Evolutionary conservation across 345 rosid species (phyloP), one percentile per base, ranked within the genome.

Genomic region (Cardamine chenopodiifolia): DNA sequence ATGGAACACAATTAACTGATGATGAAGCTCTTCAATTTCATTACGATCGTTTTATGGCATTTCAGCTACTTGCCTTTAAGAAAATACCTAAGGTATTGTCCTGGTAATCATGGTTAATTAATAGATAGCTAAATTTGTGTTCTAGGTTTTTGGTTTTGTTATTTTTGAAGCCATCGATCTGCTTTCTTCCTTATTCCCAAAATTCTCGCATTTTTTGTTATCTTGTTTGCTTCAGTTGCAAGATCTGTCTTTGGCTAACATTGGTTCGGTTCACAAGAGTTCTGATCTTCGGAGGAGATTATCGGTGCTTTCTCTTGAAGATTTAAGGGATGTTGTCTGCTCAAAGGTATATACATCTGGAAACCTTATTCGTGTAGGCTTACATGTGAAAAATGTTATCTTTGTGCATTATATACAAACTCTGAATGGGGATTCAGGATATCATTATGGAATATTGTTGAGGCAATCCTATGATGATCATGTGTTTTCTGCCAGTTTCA

Each of bases 1-100:
- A 83, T 72, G 99, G 99, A 32, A 95, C 96, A 56, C 99, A 95
- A 58, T 78, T 95, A 78, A 86, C 86, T 18, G 99, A 95, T 79
- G 99, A 92, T 78, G 97, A 95, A 83, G 91, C 93, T 79, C 91
- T 95, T 45, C 93, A 84, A 65, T 79, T 82, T 79, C 99, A 95
- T 83, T 95, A 95, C 72, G 96, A 92, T 31, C 89, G 87, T 19
- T 67, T 95, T 78, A 91, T 85, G 72, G 89, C 96, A 61, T 92
- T 95, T 77, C 99, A 95, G 86, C 85, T 95, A 31, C 87, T 92
- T 49, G 90, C 91, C 75, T 89, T 87, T 78, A 95, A 92, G 86
- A 90, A 86, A 84, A 84, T 92, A 72, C 97, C 97, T 3, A 89
- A 92, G 99, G 99, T 95, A 71, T 29, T 34, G 53, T 82, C 48